phyloP scores from a whole-genome alignment of 1,284 basidiomycete genomes.

The Agaricales sp. region DNA sequence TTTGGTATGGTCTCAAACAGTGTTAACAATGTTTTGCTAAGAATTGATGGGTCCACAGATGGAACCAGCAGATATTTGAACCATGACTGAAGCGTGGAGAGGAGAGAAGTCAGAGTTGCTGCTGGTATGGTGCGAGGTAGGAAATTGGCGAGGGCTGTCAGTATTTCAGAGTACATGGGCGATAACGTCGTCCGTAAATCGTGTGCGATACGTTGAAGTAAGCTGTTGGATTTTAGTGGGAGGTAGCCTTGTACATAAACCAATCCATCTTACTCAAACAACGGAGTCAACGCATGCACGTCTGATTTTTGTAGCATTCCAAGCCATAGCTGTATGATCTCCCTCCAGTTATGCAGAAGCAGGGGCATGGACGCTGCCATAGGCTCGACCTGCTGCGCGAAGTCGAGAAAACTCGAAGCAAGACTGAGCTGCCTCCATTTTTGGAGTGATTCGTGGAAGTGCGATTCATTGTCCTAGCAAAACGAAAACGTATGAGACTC shows the following conservation, averaged over 20 bases:
- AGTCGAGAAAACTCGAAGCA: constrained; percentile 63
- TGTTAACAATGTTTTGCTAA: constrained; percentile 47
- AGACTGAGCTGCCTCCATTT: constrained; percentile 78
- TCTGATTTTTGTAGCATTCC: constrained; percentile 43
- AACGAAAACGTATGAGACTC: constrained; percentile 7
- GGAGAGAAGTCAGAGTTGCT: constrained; percentile 49
- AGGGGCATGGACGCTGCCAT: constrained; percentile 73
- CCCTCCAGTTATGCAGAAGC: constrained; percentile 70
- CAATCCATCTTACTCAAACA: constrained; percentile 55
- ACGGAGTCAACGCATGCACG: constrained; percentile 55
- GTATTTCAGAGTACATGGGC: constrained; percentile 44
- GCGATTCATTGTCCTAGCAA: constrained; percentile 59
- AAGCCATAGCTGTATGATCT: constrained; percentile 56
- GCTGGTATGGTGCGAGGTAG: constrained; percentile 48
- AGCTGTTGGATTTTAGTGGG: constrained; percentile 26
- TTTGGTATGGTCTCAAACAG: constrained; percentile 39
- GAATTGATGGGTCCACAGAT: constrained; percentile 32
- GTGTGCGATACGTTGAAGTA: constrained; percentile 65
- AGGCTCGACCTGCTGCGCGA: constrained; percentile 48
- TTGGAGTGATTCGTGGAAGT: constrained; percentile 58
- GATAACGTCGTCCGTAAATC: constrained; percentile 65
- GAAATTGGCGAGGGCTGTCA: constrained; percentile 43
- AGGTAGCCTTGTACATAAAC: background rate
- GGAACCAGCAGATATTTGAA: constrained; percentile 67
- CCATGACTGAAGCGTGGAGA: constrained; percentile 52